Percentiles rank a stretch among this genome's conserved stretches.
Evolutionary conservation across 192 early-diverging fungal species (phyloP).

Genomic region (Cetraspora pellucida): DNA sequence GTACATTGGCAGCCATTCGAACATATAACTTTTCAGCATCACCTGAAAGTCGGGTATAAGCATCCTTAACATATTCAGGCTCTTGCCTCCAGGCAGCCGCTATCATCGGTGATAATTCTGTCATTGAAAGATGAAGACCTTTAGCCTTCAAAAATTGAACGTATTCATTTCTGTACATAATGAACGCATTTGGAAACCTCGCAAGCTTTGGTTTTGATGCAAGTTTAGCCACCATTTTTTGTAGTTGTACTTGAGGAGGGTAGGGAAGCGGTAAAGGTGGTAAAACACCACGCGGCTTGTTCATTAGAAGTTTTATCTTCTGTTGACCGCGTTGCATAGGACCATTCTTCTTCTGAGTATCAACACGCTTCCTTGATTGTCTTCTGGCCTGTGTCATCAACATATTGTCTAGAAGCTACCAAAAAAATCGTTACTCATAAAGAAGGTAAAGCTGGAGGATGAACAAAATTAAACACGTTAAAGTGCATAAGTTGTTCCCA

Average conservation of each 20-base stretch:
- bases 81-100: constrained; percentile 18
- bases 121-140: constrained; percentile 26
- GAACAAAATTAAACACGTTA: too few species aligned
- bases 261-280: constrained; percentile 21
- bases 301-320: not conserved
- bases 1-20: not conserved
- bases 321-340: constrained; percentile 14
- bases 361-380: constrained; percentile 2
- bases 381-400: not conserved
- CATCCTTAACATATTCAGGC: constrained; percentile 23
- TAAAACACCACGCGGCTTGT: not conserved
- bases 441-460: too few species aligned
- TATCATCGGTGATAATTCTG: constrained; percentile 23
- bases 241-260: constrained; percentile 5
- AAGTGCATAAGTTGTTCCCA: too few species aligned
- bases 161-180: constrained; percentile 23
- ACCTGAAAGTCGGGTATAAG: not conserved
- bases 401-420: not conserved
- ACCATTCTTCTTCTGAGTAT: not conserved
- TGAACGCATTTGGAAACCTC: constrained; percentile 28
- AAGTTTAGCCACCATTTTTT: constrained; percentile 19
- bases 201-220: constrained; percentile 4
- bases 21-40: constrained; percentile 29
- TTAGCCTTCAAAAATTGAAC: constrained; percentile 19
- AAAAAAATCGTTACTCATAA: too few species aligned